phyloP scores from a whole-genome alignment of 2,329 filamentous ascomycete species.

The Didymella pomorum region DNA sequence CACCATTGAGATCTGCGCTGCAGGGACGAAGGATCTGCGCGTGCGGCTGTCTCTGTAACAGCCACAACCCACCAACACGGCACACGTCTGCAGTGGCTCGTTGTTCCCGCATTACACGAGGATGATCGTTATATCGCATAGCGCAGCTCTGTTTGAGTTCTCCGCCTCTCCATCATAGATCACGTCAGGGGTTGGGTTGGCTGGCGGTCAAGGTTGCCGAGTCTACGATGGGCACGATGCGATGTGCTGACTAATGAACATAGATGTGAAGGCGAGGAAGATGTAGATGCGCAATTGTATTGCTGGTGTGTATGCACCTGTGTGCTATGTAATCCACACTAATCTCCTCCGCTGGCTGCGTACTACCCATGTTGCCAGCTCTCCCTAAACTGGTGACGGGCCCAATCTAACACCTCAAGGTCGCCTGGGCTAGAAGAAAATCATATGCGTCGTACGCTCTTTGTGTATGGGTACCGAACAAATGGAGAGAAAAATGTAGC shows the following conservation, averaged over 20 bases:
- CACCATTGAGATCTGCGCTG: constrained; percentile 11
- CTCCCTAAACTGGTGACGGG: background rate
- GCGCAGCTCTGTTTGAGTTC: constrained; percentile 1
- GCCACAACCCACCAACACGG: constrained; percentile 11
- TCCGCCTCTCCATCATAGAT: background rate
- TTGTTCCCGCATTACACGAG: constrained; percentile 1
- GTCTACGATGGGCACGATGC: background rate
- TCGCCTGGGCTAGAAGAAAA: constrained; percentile 19
- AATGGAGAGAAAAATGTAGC: constrained; percentile 7
- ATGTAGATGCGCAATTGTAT: background rate
- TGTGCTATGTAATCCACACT: background rate
- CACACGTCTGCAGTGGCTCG: constrained; percentile 1
- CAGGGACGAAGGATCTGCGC: constrained; percentile 18
- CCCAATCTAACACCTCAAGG: background rate
- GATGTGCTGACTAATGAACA: background rate
- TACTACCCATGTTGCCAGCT: background rate
- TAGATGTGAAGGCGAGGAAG: background rate
- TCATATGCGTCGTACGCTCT: constrained; percentile 41
- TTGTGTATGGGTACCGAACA: constrained; percentile 30
- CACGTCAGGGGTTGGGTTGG: background rate
- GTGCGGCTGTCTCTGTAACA: constrained; percentile 5
- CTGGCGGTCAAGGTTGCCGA: background rate
- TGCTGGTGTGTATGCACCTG: constrained; percentile 1
- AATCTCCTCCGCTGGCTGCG: background rate
- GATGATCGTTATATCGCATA: constrained; percentile 12